Evolutionary conservation across 2,329 filamentous ascomycete species (phyloP), one percentile per base, ranked within the genome.

Genomic region (Aspergillus vadensis): DNA sequence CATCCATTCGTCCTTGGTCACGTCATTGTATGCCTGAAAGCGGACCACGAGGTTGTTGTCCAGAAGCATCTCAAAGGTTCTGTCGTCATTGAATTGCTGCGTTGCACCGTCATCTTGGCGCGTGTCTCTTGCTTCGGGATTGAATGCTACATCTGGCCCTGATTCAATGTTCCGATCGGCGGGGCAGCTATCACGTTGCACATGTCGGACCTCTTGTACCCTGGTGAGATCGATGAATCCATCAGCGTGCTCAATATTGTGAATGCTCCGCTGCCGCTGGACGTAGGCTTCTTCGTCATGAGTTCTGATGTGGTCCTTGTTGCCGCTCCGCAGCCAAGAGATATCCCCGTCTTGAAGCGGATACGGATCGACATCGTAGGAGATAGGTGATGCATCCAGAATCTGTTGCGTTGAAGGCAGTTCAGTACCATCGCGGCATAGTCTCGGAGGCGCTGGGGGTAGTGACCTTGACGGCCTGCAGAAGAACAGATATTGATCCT

Each of bases 401-500:
- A 88, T 83, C 56, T 86, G 77, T 54, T 80, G 78, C 6, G 83
- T 78, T 39, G 80, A 81, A 2, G 87, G 86, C 14, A 88, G 75
- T 49, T 75, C 76, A 1, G 77, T 74, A 1, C 78, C 77, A 12
- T 72, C 69, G 15, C 76, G 77, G 6, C 78, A 78, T 49, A 86
- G 73, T 60, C 79, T 83, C 2, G 86, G 86, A 21, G 84, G 84
- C 32, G 85, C 81, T 4, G 87, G 86, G 7, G 87, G 85, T 10
- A 81, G 78, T 2, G 84, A 84, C 68, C 83, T 85, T 2, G 85
- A 81, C 10, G 87, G 87, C 55, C 82, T 81, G 60, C 83, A 83
- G 73, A 89, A 90, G 52, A 86, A 78, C 5, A 90, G 74, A 61
- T 82, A 86, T 62, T 88, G 85, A 66, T 89, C 84, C 63, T 89